Base-by-base conservation (phyloP, 345 rosid genomes). In the Mallotus nudiflorus region DNA sequence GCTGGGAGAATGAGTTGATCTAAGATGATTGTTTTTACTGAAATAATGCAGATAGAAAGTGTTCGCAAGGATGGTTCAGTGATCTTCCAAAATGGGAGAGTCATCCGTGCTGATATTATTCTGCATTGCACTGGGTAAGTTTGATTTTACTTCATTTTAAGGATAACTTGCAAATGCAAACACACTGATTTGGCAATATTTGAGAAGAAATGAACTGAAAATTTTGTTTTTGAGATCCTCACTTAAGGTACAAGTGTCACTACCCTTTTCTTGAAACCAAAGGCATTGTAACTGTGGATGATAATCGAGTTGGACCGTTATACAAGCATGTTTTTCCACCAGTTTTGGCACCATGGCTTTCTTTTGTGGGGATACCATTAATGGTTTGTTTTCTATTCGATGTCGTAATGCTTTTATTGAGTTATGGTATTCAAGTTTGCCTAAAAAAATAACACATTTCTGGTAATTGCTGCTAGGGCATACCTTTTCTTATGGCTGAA, bases 41-140 rank as follows among this genome's bases (percentile, higher is more conserved):
- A n/a, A n/a, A n/a, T n/a, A n/a, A n/a, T n/a, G n/a, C n/a, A n/a
- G n/a, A n/a, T n/a, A n/a, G n/a, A n/a, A n/a, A n/a, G n/a, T n/a
- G n/a, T n/a, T n/a, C n/a, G n/a, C n/a, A n/a, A n/a, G n/a, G n/a
- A n/a, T n/a, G n/a, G n/a, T n/a, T n/a, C n/a, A n/a, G n/a, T 88
- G 70, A 73, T 86, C 51, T 88, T 91, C 65, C 80, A 67, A 15
- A 89, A 85, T 52, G 90, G 97, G 72, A 75, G 73, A 63, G 73
- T 57, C 11, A 65, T 84, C 37, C 35, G 12, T 2, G 90, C 89
- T 16, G 85, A 89, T 80, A 77, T 82, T 33, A 86, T 93, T 75
- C 74, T 93, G 62, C 98, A 91, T 73, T 88, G 94, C 82, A 91
- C 96, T 0, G 94, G 91, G 90, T 92, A 86, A 48, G 48, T 39